Conservation (phyloP, 129 eudicot genomes). For the Apium graveolens region DNA sequence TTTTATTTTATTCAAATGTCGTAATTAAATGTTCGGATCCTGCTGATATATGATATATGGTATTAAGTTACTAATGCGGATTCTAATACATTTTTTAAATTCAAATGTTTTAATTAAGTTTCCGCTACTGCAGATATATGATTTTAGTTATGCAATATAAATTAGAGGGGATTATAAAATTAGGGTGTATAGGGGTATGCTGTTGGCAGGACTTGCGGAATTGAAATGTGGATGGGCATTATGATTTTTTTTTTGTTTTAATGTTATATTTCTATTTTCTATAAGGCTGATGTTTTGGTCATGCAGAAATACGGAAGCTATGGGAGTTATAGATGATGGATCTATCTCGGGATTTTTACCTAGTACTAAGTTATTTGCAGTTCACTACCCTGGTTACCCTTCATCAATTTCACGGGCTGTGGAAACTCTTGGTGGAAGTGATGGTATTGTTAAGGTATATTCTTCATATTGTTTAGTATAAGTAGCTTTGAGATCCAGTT, state of each 20-base stretch:
- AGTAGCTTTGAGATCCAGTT: background rate
- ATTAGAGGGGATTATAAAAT: no score
- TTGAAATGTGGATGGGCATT: background rate
- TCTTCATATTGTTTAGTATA: background rate
- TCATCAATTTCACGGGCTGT: slow-evolving; percentile 71
- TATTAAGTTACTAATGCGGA: no score
- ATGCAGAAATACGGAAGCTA: slow-evolving; percentile 8
- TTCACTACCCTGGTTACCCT: slow-evolving; percentile 90
- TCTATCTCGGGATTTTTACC: slow-evolving; percentile 61
- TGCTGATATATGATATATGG: no score
- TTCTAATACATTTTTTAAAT: no score
- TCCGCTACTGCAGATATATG: no score
- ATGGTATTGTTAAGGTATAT: slow-evolving; percentile 63
- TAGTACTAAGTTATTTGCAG: slow-evolving; percentile 44
- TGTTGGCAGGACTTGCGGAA: background rate
- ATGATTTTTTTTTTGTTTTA: background rate
- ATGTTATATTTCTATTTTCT: background rate
- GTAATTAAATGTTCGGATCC: no score
- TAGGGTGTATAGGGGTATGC: background rate
- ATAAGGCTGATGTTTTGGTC: background rate
- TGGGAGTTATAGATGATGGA: slow-evolving; percentile 72
- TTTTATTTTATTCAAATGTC: no score
- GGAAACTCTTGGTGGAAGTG: slow-evolving; percentile 74
- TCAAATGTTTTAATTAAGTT: no score
- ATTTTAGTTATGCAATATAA: no score